Conservation (phyloP, 495 filamentous ascomycete species). For the Neurospora discreta region DNA sequence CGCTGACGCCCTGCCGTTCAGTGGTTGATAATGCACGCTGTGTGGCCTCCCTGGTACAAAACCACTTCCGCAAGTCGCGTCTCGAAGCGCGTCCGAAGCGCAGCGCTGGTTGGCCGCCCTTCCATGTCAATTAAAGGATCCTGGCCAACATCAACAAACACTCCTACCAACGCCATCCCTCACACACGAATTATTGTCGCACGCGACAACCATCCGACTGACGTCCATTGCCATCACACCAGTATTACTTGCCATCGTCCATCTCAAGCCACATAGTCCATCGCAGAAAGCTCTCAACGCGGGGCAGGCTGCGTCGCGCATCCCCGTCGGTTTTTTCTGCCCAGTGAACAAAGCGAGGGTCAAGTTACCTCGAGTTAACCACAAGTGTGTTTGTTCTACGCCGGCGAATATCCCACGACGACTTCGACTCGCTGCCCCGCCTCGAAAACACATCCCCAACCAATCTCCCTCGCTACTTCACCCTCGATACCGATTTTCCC, state of each 20-base stretch:
- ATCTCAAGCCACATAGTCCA: background rate
- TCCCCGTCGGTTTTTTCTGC: background rate
- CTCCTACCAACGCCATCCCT: background rate
- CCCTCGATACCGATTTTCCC: background rate
- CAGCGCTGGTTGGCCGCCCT: conserved; percentile 1
- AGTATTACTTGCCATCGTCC: background rate
- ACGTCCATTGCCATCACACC: background rate
- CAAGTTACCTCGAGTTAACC: background rate
- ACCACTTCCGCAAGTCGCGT: conserved; percentile 4
- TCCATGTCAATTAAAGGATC: background rate
- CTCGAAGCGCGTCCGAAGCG: conserved; percentile 1
- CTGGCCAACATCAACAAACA: conserved; percentile 1
- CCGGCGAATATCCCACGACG: background rate
- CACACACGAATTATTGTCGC: background rate
- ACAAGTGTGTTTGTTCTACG: background rate
- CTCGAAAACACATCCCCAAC: conserved; percentile 3
- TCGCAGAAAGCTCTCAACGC: background rate
- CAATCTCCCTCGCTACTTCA: background rate
- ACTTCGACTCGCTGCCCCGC: conserved; percentile 9
- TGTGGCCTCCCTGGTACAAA: background rate
- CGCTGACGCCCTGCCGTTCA: background rate
- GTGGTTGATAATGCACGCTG: background rate
- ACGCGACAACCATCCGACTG: background rate
- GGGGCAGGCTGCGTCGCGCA: background rate
- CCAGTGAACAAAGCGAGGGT: background rate